A percentile compares a stretch with the other conserved stretches of the same genome.
Evolutionary conservation across 2,329 filamentous ascomycete species (phyloP).

Genomic region (Trichoderma sp.): DNA sequence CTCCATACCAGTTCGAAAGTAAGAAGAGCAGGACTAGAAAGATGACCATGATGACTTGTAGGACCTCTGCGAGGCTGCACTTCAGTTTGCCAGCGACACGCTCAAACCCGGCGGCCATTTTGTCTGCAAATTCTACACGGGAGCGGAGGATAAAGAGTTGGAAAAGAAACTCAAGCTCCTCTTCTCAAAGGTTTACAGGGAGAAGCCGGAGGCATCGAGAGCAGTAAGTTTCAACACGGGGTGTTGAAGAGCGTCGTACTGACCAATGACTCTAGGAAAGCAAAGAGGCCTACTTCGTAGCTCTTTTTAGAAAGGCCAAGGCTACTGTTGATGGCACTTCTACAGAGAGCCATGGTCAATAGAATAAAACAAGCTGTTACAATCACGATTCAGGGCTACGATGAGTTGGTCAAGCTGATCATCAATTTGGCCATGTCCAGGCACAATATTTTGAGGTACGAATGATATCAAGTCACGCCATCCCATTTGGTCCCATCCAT

Average conservation of each 20-base stretch:
- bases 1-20: background rate
- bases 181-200: conserved; percentile 78
- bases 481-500: conserved; percentile 46
- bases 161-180: conserved; percentile 73
- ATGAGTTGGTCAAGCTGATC: conserved; percentile 23
- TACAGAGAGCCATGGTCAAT: background rate
- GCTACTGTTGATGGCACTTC: background rate
- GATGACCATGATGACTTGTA: conserved; percentile 43
- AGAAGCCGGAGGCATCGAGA: conserved; percentile 90
- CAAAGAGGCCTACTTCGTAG: conserved; percentile 85
- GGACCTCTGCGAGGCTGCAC: conserved; percentile 87
- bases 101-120: conserved; percentile 84
- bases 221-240: conserved; percentile 59
- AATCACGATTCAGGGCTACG: conserved; percentile 31
- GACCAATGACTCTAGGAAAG: conserved; percentile 40
- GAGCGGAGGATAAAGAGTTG: conserved; percentile 77
- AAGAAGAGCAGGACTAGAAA: background rate
- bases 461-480: conserved; percentile 53
- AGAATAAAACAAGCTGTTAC: background rate
- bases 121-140: conserved; percentile 97
- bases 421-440: conserved; percentile 25
- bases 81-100: conserved; percentile 83
- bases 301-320: conserved; percentile 63
- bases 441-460: conserved; percentile 38
- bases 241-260: background rate